Base-by-base conservation (phyloP, 2,329 filamentous ascomycete species). In the Cladosporium sp. region DNA sequence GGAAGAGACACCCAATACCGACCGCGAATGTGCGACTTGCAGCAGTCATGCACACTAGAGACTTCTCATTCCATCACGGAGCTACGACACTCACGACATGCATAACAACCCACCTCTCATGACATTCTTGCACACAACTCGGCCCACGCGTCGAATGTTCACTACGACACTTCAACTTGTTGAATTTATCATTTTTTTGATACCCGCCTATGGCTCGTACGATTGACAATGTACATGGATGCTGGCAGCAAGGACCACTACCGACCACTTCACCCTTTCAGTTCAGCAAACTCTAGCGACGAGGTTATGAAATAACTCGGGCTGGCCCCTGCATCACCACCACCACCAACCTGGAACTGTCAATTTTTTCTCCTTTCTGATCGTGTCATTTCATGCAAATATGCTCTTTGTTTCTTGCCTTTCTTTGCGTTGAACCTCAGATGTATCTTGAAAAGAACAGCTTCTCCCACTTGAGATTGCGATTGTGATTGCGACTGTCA, bases 301-400 rank as follows among this genome's bases (percentile, higher is more conserved):
- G 21, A 46, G n/a, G 39, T 2, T 32, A 32, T 8, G 10, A 32
- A 32, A 11, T 46, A 21, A n/a, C 39, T 21, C 39, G 39, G 51
- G 28, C 51, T 54, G 28, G 51, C 8, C 26, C 51, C 26, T 28
- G 18, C 51, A 30, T 13, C 18, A 23, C 54, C 54, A 39, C n/a
- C 18, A 23, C 54, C 54, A 39, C 11, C 14, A 34, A 21, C 30
- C 30, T 34, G 30, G 54, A 39, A 39, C 48, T 39, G 32, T 57
- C 32, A 39, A 23, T 18, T 60, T 28, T 28, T 28, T 28, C 21
- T 18, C 56, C 28, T 56, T 65, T 61, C 26, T 54, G 46, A 34
- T 51, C 36, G 25, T 62, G 48, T 34, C 64, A 58, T 46, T 48
- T 61, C 51, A 30, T 65, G 36, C 28, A 8, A 30, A 48, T 39